phyloP scores from a whole-genome alignment of 2,329 filamentous ascomycete species.

The Venturia pyrina region DNA sequence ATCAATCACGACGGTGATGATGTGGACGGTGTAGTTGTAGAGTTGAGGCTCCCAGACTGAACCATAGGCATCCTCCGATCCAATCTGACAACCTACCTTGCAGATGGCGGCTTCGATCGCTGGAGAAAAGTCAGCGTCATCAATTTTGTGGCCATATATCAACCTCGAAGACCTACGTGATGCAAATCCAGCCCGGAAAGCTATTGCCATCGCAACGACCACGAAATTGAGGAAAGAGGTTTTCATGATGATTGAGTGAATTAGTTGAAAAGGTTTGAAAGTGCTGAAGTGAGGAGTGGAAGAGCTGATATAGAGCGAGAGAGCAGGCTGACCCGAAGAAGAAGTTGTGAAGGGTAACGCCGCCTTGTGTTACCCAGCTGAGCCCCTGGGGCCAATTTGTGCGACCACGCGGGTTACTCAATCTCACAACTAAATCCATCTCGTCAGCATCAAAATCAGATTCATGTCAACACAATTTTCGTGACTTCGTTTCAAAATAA shows the following conservation, averaged over 20 bases:
- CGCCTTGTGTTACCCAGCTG: neutral
- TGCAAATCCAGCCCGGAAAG: neutral
- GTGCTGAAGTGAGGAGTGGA: neutral
- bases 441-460: too few species aligned
- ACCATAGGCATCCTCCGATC: neutral
- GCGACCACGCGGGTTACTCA: too few species aligned
- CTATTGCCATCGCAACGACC: neutral
- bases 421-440: too few species aligned
- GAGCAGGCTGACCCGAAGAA: neutral
- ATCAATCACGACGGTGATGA: neutral
- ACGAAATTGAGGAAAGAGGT: neutral
- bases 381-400: too few species aligned
- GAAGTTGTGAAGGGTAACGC: neutral
- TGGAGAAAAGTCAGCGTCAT: neutral
- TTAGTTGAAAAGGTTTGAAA: neutral
- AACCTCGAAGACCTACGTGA: neutral
- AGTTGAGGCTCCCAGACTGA: constrained; percentile 1
- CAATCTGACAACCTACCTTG: neutral
- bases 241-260: neutral
- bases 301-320: neutral
- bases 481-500: too few species aligned
- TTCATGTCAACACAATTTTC: too few species aligned
- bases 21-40: neutral
- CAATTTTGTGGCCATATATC: neutral
- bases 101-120: neutral